Conservation (phyloP, 2,329 filamentous ascomycete species). For the Fusarium sp. region DNA sequence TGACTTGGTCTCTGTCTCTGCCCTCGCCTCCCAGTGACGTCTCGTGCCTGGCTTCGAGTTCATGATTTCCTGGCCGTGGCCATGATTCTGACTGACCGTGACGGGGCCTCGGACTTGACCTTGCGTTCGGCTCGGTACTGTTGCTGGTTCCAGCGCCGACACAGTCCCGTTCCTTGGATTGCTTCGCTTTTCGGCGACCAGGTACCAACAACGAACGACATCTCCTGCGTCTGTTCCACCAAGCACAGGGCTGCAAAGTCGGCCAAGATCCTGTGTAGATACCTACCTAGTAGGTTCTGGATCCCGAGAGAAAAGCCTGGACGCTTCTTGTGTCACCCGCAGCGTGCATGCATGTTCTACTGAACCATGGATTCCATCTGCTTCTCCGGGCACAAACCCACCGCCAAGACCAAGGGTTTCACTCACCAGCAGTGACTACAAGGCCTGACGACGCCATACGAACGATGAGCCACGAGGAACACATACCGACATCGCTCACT, state of each 20-base stretch:
- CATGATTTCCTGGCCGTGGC: neutral
- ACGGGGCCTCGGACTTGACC: slow-evolving; percentile 12
- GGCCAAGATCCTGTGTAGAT: neutral
- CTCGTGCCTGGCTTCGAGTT: slow-evolving; percentile 6
- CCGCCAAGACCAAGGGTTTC: neutral
- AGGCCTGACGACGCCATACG: neutral
- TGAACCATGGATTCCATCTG: neutral
- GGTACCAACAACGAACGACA: neutral
- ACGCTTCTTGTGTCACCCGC: neutral
- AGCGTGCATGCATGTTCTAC: neutral
- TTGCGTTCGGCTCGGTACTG: neutral
- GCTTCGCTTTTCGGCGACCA: neutral
- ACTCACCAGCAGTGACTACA: neutral
- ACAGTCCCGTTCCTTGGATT: neutral
- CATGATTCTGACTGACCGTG: slow-evolving; percentile 1
- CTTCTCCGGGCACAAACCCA: neutral
- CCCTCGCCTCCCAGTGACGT: neutral
- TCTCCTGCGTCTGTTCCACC: neutral
- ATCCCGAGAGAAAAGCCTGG: neutral
- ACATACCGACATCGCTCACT: neutral
- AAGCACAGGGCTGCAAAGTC: neutral
- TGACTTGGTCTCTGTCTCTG: slow-evolving; percentile 5
- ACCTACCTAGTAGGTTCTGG: neutral
- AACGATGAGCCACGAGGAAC: neutral
- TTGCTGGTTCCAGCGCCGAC: slow-evolving; percentile 1